Conservation (phyloP, 129 eudicot species). For the Pittosporum tobira region DNA sequence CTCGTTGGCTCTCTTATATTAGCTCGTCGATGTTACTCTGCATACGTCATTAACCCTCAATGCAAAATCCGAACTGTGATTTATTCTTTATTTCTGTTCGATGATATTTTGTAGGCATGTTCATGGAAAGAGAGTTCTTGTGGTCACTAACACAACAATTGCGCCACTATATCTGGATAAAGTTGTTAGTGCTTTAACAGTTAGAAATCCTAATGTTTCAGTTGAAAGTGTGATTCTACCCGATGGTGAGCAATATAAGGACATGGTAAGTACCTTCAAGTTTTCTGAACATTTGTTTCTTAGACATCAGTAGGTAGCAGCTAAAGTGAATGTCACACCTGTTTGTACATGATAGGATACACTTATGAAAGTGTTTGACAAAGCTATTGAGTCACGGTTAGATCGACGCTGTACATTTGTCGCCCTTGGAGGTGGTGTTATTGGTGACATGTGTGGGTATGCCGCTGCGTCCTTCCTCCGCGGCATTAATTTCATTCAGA, state of each 20-base stretch:
- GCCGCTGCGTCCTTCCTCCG: conserved; percentile 96
- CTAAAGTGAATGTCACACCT: conserved; percentile 5
- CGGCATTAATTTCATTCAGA: conserved; percentile 95
- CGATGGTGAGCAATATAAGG: conserved; percentile 87
- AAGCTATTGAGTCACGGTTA: conserved; percentile 84
- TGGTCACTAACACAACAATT: conserved; percentile 86
- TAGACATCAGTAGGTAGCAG: not conserved
- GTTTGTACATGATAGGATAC: conserved; percentile 44
- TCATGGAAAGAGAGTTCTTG: conserved; percentile 91
- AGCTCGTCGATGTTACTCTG: too few relatives aligned
- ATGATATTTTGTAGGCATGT: conserved; percentile 45
- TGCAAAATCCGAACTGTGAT: too few relatives aligned
- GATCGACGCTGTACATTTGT: conserved; percentile 93
- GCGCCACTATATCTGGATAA: conserved; percentile 93
- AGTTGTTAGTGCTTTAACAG: conserved; percentile 69
- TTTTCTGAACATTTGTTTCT: not conserved
- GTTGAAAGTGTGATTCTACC: conserved; percentile 89
- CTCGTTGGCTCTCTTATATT: too few relatives aligned
- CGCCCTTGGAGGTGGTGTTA: conserved; percentile 99
- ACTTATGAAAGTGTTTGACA: conserved; percentile 86
- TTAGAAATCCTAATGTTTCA: conserved; percentile 69
- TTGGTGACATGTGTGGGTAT: conserved; percentile 98
- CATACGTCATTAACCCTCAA: too few relatives aligned
- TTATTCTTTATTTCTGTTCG: not conserved
- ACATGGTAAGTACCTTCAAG: conserved; percentile 53